Percentiles rank a stretch among this genome's conserved stretches.
These are phyloP conservation scores for Yamadazyma phyllophila DNA, from an alignment of 805 yeast species.

Conservation along the genomic window DNA sequence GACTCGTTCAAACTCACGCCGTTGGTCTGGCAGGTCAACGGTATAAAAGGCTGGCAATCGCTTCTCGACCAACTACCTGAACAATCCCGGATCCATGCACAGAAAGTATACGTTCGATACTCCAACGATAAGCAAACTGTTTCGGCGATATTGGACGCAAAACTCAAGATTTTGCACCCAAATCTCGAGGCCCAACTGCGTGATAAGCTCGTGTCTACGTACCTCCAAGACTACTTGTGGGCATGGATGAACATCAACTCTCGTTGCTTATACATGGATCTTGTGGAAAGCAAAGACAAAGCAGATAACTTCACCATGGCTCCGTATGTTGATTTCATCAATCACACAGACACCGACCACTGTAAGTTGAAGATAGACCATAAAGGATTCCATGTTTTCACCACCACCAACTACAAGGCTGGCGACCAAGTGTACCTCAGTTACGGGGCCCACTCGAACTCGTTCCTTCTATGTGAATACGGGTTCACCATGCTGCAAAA, in stretches of 20 bases:
- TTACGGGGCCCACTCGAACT: slow-evolving; percentile 89
- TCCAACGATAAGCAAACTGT: slow-evolving; percentile 44
- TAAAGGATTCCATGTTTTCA: slow-evolving; percentile 53
- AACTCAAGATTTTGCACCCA: neutral
- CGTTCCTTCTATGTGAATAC: slow-evolving; percentile 78
- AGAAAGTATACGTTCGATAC: slow-evolving; percentile 43
- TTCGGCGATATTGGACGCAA: slow-evolving; percentile 4
- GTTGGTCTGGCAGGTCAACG: slow-evolving; percentile 52
- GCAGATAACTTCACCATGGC: slow-evolving; percentile 83
- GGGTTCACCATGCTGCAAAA: slow-evolving; percentile 68
- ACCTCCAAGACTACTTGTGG: slow-evolving; percentile 36
- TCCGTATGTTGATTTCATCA: slow-evolving; percentile 85
- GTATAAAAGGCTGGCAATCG: slow-evolving; percentile 22
- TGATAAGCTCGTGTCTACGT: neutral
- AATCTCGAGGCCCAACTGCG: too few relatives aligned
- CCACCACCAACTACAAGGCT: slow-evolving; percentile 23
- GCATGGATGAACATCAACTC: slow-evolving; percentile 89
- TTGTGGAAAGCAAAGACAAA: slow-evolving; percentile 50
- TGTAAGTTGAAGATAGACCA: slow-evolving; percentile 48
- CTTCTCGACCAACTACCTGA: slow-evolving; percentile 44
- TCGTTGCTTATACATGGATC: slow-evolving; percentile 78
- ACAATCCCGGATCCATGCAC: slow-evolving; percentile 38
- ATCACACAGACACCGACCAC: slow-evolving; percentile 60
- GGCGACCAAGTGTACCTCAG: slow-evolving; percentile 65
- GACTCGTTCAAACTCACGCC: slow-evolving; percentile 59